phyloP scores from a whole-genome alignment of 345 rosid species.

The Pugionium dolabratum region DNA sequence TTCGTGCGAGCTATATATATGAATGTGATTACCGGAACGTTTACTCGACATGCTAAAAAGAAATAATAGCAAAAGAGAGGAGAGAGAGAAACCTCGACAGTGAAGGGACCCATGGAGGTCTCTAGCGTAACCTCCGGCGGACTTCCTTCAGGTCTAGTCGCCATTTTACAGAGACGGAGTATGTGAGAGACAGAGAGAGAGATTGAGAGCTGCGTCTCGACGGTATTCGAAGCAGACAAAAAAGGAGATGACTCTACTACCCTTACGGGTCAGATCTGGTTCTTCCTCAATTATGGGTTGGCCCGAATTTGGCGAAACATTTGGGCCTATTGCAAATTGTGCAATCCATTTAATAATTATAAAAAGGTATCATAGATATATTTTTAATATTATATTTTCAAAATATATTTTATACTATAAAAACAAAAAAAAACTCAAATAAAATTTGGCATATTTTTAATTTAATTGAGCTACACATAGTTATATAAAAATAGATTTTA shows the following conservation, averaged over 20 bases:
- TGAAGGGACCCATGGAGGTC: conserved; percentile 91
- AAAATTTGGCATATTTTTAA: too few species aligned
- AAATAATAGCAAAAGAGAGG: neutral
- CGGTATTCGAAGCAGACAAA: conserved; percentile 1
- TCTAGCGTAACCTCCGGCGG: conserved; percentile 91
- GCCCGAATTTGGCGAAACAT: neutral
- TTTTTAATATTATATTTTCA: too few species aligned
- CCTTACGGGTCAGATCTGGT: conserved; percentile 39
- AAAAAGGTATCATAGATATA: too few species aligned
- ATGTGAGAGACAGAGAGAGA: conserved; percentile 7
- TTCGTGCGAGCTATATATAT: conserved; percentile 8
- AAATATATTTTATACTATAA: too few species aligned
- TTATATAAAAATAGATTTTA: too few species aligned
- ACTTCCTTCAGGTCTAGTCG: conserved; percentile 76
- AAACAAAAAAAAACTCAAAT: too few species aligned
- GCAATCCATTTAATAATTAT: too few species aligned
- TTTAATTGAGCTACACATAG: too few species aligned
- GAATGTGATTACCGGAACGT: neutral
- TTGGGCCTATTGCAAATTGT: conserved; percentile 14
- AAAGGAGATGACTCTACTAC: neutral
- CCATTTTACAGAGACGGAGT: conserved; percentile 47
- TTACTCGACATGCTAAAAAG: conserved; percentile 12
- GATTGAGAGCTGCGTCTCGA: conserved; percentile 7
- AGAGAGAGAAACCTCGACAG: conserved; percentile 63
- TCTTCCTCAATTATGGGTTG: conserved; percentile 21